Base-by-base conservation (phyloP, 192 early-diverging fungal species). In the Linderina pennispora region DNA sequence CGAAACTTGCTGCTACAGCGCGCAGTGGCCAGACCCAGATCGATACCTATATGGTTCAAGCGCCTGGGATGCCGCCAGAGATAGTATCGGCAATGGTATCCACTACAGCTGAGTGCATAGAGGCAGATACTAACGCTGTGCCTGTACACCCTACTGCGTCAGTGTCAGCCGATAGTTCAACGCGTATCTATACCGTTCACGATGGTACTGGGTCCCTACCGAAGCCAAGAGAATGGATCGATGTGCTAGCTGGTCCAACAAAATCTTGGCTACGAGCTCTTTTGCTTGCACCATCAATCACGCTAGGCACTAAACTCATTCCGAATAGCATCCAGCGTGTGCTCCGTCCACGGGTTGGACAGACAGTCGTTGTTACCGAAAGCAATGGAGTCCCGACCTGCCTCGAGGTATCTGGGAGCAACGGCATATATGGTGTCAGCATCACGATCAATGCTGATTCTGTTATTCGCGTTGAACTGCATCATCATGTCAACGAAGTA, bases 31-130 rank as follows among this genome's bases (percentile, higher is more conserved):
- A 42, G 38, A 62, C 90, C 22, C 87, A 89, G 52, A 59, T 92
- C 18, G 88, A 88, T 55, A 90, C 90, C 15, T 77, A 80, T 16
- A 86, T 92, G 79, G 81, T 78, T 20, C 83, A 87, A 34, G 75
- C 90, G 31, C 53, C 88, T 24, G 79, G 80, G 49, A 89, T 89
- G 71, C 82, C 90, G 17, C 90, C 90, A 45, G 43, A 90, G 41
- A 89, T 89, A 88, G 86, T 89, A 24, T 84, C 85, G 32, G 90
- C 88, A 47, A 92, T 92, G 90, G 90, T 88, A 1, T 88, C 90
- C 18, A 84, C 81, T 19, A 92, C 90, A 8, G 83, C 84, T 36
- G 87, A 92, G 48, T 91, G 88, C 68, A 74, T 92, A 40, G 86
- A 36, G 21, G 24, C 28, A 15, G 43, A 25, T 2, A 37, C 38